These are phyloP conservation scores for Phytophthora quininea DNA, from an alignment of 352 stramenopile species.

Conservation along the genomic window DNA sequence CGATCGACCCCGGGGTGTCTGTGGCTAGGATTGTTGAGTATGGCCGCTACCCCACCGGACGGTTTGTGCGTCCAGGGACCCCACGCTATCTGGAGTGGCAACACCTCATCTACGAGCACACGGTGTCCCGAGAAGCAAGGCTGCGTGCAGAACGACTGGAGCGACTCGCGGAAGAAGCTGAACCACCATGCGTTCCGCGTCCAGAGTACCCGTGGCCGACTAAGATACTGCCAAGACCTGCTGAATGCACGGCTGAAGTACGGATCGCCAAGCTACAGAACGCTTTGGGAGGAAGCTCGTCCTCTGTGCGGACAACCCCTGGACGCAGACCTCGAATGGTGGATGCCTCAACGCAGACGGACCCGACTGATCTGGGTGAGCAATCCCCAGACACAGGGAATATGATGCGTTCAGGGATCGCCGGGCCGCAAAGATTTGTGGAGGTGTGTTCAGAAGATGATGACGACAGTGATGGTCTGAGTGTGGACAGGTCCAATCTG, in stretches of 20 bases:
- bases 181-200: neutral
- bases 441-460: neutral
- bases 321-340: neutral
- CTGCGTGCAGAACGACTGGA: neutral
- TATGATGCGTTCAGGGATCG: no score
- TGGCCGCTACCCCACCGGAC: neutral
- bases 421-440: no score
- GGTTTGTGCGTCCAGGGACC: conserved; percentile 6
- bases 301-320: no score
- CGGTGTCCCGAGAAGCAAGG: neutral
- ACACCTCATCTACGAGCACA: conserved; percentile 6
- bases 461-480: neutral
- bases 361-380: no score
- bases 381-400: no score
- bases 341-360: neutral
- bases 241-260: neutral
- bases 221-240: neutral
- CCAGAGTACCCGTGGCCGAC: neutral
- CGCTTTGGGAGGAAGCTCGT: no score
- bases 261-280: neutral
- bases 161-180: neutral
- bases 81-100: conserved; percentile 4
- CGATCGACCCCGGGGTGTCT: neutral
- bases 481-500: neutral
- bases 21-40: conserved; percentile 8